Evolutionary conservation across 1,139 yeast genomes (phyloP), one percentile per base, ranked within the genome.

Genomic region (Scheffersomyces titani): DNA sequence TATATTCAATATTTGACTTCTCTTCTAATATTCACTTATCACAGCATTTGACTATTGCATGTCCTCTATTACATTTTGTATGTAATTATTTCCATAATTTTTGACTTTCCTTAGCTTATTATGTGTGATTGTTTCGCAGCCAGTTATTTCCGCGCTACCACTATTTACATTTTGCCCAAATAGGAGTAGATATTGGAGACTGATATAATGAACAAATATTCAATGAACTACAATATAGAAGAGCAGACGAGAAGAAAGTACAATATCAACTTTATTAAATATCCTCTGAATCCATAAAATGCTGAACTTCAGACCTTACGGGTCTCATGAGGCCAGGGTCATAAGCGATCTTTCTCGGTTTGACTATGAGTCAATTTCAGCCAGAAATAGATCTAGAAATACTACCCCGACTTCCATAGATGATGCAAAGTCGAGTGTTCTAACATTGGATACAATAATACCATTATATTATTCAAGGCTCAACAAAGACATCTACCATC

Each of bases 311-410:
- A 50, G 55, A 50, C 55, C 57, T 22, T 55, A 55, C 18, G 60
- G 55, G 9, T 45, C 52, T 19, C 55, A 56, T 20, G 62, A 61
- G 9, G 54, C 53, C 7, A 56, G 63, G 9, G 64, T 64, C 18
- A 57, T 59, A 16, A 58, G 64, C 22, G 70, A 66, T 53, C 50
- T 58, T n/a, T 59, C 67, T n/a, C 63, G 69, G 16, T 66, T 64
- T 44, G 65, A 64, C 49, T 57, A 58, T 52, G 65, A 57, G 16
- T 54, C 51, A 16, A 49, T 52, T 4, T 53, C 55, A 4, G 61
- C 65, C 4, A 36, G 63, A 16, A 53, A 56, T 20, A 58, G 66
- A 19, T 63, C 66, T 2, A 52, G 68, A 56, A 65, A 64, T 52
- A 49, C 67, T 9, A 61, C 68, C 5, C 68, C 68, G 1, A 59